These are phyloP conservation scores for Phaeolepiota aurea DNA, from an alignment of 768 basidiomycete genomes.

Conservation along the genomic window DNA sequence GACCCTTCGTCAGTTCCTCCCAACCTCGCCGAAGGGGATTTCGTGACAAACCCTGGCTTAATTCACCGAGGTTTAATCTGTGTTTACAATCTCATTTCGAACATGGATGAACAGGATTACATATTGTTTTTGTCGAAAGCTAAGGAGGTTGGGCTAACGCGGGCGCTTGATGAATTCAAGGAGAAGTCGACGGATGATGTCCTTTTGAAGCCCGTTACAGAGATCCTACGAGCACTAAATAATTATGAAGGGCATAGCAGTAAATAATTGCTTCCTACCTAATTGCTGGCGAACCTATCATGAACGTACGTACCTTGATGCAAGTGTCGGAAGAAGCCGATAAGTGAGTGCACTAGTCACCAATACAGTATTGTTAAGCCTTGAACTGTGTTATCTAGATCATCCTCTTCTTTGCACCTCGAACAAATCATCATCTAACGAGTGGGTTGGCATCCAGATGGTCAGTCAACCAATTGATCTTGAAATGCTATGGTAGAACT, in stretches of 20 bases:
- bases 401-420: too few relatives aligned
- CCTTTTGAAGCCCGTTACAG: constrained; percentile 39
- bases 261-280: not conserved
- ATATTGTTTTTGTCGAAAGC: constrained; percentile 38
- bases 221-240: constrained; percentile 34
- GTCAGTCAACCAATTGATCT: not conserved
- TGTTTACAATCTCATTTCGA: constrained; percentile 50
- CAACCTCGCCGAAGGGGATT: constrained; percentile 26
- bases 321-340: constrained; percentile 5
- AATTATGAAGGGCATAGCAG: constrained; percentile 4
- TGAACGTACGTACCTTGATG: not conserved
- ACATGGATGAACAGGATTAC: constrained; percentile 28
- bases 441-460: too few relatives aligned
- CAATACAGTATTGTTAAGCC: not conserved
- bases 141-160: constrained; percentile 41
- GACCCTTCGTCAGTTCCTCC: constrained; percentile 39
- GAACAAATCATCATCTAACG: too few relatives aligned
- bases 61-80: constrained; percentile 77
- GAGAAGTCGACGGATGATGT: constrained; percentile 30
- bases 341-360: not conserved
- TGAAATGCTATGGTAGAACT: not conserved
- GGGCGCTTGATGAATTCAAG: constrained; percentile 41
- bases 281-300: not conserved
- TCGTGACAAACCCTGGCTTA: constrained; percentile 46
- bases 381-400: too few relatives aligned